Evolutionary conservation across 306 rosid species (phyloP).

Genomic region (Pachyrhizus erosus): DNA sequence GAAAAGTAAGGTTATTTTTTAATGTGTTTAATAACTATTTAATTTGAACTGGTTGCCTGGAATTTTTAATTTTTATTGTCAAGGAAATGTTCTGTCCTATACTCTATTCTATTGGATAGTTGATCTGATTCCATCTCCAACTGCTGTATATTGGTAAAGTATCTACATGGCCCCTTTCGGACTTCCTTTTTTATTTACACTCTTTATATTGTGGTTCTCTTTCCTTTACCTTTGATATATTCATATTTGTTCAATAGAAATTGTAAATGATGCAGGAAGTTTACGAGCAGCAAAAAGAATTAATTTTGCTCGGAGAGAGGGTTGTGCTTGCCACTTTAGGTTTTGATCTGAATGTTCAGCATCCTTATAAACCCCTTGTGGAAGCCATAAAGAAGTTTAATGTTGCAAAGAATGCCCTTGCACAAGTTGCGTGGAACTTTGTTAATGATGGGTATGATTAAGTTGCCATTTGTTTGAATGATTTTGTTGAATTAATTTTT

Average conservation of each 20-base stretch:
- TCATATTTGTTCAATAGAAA: slow-evolving; percentile 26
- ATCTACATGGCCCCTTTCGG: slow-evolving; percentile 15
- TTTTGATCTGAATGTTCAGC: slow-evolving; percentile 89
- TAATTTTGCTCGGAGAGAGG: slow-evolving; percentile 88
- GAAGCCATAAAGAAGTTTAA: slow-evolving; percentile 98
- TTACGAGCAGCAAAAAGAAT: slow-evolving; percentile 92
- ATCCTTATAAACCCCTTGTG: slow-evolving; percentile 97
- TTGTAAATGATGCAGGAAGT: slow-evolving; percentile 76
- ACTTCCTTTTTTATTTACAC: neutral
- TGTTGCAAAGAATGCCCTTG: slow-evolving; percentile 94
- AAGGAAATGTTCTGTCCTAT: slow-evolving; percentile 22
- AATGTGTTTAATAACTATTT: neutral
- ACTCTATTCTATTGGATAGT: slow-evolving; percentile 39
- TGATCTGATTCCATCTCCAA: slow-evolving; percentile 24
- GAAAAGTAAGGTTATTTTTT: slow-evolving; percentile 18
- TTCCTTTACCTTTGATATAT: slow-evolving; percentile 25
- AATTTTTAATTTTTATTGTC: slow-evolving; percentile 32
- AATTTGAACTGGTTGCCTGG: slow-evolving; percentile 22
- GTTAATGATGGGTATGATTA: slow-evolving; percentile 95
- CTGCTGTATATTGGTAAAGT: slow-evolving; percentile 41
- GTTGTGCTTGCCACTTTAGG: slow-evolving; percentile 91
- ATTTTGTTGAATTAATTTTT: slow-evolving; percentile 45
- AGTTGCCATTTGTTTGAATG: slow-evolving; percentile 42
- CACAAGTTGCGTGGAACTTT: slow-evolving; percentile 99
- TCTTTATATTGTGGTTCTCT: neutral